A percentile compares a stretch with the other conserved stretches of the same genome.
Evolutionary conservation across 495 filamentous ascomycete genomes (phyloP).

Genomic region (Neurospora sp.): DNA sequence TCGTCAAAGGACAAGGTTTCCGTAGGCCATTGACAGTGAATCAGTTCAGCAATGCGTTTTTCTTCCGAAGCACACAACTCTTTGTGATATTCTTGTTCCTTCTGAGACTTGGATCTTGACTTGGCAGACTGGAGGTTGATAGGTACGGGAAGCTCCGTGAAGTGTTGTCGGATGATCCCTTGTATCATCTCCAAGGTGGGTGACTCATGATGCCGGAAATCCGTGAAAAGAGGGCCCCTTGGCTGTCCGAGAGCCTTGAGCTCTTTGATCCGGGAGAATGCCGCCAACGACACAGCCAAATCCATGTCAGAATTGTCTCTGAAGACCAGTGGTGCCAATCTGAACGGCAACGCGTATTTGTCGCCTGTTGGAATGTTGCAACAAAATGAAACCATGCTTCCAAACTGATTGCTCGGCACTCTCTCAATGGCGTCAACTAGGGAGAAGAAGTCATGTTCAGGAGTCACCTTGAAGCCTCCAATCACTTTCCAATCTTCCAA

Average conservation of each 20-base stretch:
- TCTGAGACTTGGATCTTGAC: neutral
- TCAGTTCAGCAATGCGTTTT: neutral
- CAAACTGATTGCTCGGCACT: neutral
- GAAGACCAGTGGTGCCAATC: neutral
- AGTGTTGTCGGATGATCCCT: neutral
- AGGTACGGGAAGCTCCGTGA: neutral
- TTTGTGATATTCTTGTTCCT: neutral
- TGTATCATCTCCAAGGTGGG: neutral
- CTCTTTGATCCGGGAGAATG: neutral
- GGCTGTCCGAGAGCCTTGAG: neutral
- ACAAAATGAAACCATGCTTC: neutral
- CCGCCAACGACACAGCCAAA: neutral
- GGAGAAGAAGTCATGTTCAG: neutral
- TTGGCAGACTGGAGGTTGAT: neutral
- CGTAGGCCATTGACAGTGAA: neutral
- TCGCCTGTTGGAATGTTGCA: neutral
- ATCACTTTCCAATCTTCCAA: neutral
- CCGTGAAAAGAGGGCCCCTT: neutral
- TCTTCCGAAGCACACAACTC: neutral
- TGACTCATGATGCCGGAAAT: neutral
- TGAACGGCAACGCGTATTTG: slow-evolving; percentile 1
- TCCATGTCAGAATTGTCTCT: neutral
- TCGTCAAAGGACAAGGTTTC: neutral
- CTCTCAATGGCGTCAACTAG: neutral
- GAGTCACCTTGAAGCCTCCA: neutral